Conservation (phyloP, 768 basidiomycete species). For the Tricholoma hemisulphureum region DNA sequence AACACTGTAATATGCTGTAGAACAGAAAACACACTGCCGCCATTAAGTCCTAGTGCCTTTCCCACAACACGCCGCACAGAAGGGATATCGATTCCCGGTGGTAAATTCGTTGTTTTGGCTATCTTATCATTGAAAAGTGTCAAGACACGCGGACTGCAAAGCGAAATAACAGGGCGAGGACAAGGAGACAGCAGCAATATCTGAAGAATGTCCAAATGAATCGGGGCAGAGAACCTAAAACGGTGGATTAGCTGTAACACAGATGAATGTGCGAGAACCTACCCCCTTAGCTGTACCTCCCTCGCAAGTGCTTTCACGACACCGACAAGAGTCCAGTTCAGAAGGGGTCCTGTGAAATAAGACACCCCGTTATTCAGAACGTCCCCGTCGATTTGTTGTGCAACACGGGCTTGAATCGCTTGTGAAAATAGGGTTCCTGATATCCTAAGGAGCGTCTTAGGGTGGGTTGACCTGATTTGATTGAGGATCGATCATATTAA, state of each 20-base stretch:
- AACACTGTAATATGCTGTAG: constrained; percentile 8
- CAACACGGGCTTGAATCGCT: constrained; percentile 49
- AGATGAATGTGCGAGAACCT: constrained; percentile 15
- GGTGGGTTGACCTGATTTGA: constrained; percentile 62
- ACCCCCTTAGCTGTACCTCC: constrained; percentile 62
- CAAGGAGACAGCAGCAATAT: constrained; percentile 64
- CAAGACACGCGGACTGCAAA: constrained; percentile 60
- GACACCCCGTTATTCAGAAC: constrained; percentile 71
- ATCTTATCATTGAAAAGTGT: constrained; percentile 39
- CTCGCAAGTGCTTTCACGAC: constrained; percentile 61
- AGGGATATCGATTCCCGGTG: constrained; percentile 25
- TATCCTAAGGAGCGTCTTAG: constrained; percentile 63
- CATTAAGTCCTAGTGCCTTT: constrained; percentile 36
- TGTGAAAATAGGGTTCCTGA: constrained; percentile 65
- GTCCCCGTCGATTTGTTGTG: constrained; percentile 64
- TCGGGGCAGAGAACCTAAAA: constrained; percentile 44
- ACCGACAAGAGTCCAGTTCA: constrained; percentile 80
- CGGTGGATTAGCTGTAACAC: background rate
- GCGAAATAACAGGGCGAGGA: constrained; percentile 61
- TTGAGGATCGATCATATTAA: background rate
- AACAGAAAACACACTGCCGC: constrained; percentile 32
- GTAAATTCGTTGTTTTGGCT: constrained; percentile 23
- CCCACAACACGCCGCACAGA: constrained; percentile 39
- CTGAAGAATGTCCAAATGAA: constrained; percentile 65
- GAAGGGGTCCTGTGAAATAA: constrained; percentile 69